Conservation (phyloP, 2,329 filamentous ascomycete genomes). For the Allantophomopsis cytisporea region DNA sequence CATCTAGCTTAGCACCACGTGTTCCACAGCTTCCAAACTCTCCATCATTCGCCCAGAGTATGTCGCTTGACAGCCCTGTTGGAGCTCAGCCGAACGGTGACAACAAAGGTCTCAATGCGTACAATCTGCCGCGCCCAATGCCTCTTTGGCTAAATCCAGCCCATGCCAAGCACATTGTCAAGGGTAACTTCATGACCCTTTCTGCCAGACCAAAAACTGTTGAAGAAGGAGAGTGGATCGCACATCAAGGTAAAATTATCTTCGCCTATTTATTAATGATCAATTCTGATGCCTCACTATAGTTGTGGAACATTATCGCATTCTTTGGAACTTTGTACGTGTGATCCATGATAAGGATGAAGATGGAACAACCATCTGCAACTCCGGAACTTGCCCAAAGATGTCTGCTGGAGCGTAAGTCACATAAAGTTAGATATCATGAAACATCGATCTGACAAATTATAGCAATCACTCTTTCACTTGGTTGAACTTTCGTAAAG, state of each 20-base stretch:
- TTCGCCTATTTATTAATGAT: conserved; percentile 1
- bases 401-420: conserved; percentile 92
- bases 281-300: conserved; percentile 8
- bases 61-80: conserved; percentile 48
- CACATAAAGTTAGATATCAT: neutral
- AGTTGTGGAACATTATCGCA: conserved; percentile 89
- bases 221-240: conserved; percentile 89
- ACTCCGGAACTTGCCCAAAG: conserved; percentile 67
- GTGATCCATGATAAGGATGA: conserved; percentile 80
- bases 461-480: conserved; percentile 82
- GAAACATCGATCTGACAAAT: conserved; percentile 2
- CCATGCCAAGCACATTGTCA: conserved; percentile 78
- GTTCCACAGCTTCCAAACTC: conserved; percentile 49
- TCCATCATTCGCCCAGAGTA: conserved; percentile 49
- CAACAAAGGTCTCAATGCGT: conserved; percentile 43
- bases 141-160: conserved; percentile 65
- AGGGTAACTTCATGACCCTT: conserved; percentile 94
- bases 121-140: conserved; percentile 51
- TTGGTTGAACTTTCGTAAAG: conserved; percentile 80
- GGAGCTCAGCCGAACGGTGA: conserved; percentile 15
- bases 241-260: conserved; percentile 64
- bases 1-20: conserved; percentile 38
- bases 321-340: conserved; percentile 79
- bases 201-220: conserved; percentile 88
- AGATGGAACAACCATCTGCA: conserved; percentile 69